Base-by-base conservation (phyloP, 768 basidiomycete species). In the Boletellus ananiceps region DNA sequence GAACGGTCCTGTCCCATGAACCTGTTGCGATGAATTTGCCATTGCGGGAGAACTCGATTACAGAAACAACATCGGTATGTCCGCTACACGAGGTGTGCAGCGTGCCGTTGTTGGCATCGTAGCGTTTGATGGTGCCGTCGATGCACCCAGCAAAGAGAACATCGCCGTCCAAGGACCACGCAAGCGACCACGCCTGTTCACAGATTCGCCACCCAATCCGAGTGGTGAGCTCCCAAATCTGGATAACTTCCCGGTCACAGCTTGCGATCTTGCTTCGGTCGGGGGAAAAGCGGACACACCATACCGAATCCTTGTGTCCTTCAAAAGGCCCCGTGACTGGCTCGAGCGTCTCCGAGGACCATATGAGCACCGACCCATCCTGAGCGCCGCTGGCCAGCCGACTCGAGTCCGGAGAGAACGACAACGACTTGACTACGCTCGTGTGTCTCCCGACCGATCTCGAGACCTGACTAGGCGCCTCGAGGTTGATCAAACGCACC, bases 1-100 rank as follows among this genome's bases (percentile, higher is more conserved):
- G 54, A 18, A 65, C 49, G 2, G 65, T 68, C 18, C 43, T 58
- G 18, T 67, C 66, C 54, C 44, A 52, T 4, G 65, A 69, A 1
- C 55, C 65, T 7, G 65, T 67, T 4, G 54, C 65, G 29, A 67
- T 11, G 34, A 62, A 64, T 8, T 47, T 54, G 25, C 43, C 36
- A 13, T 51, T 44, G 23, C 44, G 56, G 9, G 63, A 65, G 27
- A 61, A 13, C 0, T n/a, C 41, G 16, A 67, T 60, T 3, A 54
- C 59, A 16, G 18, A 56, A 37, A 67, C 47, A 1, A 46, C 47
- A 36, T 63, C 55, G 8, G n/a, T 21, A 6, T 67, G 63, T 21
- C 46, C 60, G 8, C 7, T 35, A 15, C 51, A 57, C 1, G 44
- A 43, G 1, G 42, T 37, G 1, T 19, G 34, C 11, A 47, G 19